These are phyloP conservation scores for Pythium insidiosum DNA, from an alignment of 352 stramenopile species.

Conservation along the genomic window DNA sequence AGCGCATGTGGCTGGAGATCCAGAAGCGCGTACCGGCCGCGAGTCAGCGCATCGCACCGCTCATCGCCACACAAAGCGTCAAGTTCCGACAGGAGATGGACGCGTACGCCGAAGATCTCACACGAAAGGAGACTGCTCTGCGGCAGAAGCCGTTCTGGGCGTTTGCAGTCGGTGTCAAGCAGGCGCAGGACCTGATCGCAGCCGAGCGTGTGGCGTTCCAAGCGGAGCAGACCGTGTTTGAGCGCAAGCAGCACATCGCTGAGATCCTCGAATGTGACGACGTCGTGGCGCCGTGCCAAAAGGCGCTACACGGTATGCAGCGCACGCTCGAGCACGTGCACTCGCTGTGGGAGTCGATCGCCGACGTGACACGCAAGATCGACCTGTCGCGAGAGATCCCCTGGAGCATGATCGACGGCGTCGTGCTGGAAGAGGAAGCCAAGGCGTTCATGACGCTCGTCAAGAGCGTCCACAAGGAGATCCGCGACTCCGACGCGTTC, in stretches of 20 bases:
- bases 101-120: slow-evolving; percentile 75
- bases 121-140: slow-evolving; percentile 39
- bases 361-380: slow-evolving; percentile 87
- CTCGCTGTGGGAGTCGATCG: slow-evolving; percentile 83
- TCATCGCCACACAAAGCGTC: slow-evolving; percentile 49
- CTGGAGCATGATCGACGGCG: slow-evolving; percentile 88
- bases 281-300: slow-evolving; percentile 73
- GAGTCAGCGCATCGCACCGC: slow-evolving; percentile 52
- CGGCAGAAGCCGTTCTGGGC: slow-evolving; percentile 56
- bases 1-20: slow-evolving; percentile 58
- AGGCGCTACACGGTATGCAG: slow-evolving; percentile 71
- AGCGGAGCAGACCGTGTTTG: slow-evolving; percentile 26
- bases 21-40: slow-evolving; percentile 52
- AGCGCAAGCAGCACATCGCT: slow-evolving; percentile 81
- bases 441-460: slow-evolving; percentile 84
- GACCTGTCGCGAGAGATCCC: slow-evolving; percentile 80
- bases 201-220: slow-evolving; percentile 27
- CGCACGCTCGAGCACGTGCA: slow-evolving; percentile 63
- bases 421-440: slow-evolving; percentile 91
- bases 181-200: slow-evolving; percentile 30
- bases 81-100: slow-evolving; percentile 73
- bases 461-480: slow-evolving; percentile 85
- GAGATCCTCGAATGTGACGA: slow-evolving; percentile 91
- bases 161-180: slow-evolving; percentile 34
- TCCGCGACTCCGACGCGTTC: slow-evolving; percentile 89